Percentiles rank a stretch among this genome's conserved stretches.
These are phyloP conservation scores for Candida gorgasii DNA, from an alignment of 805 yeast genomes.

Conservation along the genomic window DNA sequence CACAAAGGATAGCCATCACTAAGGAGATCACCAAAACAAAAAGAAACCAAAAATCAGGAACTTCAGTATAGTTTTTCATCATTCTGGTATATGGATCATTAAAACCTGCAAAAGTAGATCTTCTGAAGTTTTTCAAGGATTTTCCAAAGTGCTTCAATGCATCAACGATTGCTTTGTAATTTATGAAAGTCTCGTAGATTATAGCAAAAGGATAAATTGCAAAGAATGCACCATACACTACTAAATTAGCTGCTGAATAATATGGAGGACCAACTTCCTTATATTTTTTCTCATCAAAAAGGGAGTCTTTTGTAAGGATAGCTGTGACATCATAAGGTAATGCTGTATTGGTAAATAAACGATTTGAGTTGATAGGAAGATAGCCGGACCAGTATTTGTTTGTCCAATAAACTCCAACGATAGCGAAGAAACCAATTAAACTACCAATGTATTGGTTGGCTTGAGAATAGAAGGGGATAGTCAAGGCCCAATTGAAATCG, in stretches of 20 bases:
- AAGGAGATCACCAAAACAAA: slow-evolving; percentile 27
- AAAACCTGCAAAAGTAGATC: slow-evolving; percentile 32
- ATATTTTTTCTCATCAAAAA: slow-evolving; percentile 26
- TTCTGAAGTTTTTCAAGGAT: slow-evolving; percentile 37
- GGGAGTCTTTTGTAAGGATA: slow-evolving; percentile 40
- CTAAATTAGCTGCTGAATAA: slow-evolving; percentile 31
- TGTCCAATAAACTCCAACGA: slow-evolving; percentile 24
- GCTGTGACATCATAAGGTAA: slow-evolving; percentile 41
- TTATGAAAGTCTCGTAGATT: slow-evolving; percentile 38
- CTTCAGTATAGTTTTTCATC: slow-evolving; percentile 36
- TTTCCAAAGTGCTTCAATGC: slow-evolving; percentile 14
- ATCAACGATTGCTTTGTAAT: slow-evolving; percentile 27
- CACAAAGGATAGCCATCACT: slow-evolving; percentile 34
- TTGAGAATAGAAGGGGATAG: slow-evolving; percentile 43
- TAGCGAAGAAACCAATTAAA: slow-evolving; percentile 18
- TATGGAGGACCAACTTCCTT: slow-evolving; percentile 31
- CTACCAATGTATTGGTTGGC: slow-evolving; percentile 22
- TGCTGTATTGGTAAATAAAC: slow-evolving; percentile 51
- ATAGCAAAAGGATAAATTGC: slow-evolving; percentile 35
- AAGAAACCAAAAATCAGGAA: slow-evolving; percentile 33
- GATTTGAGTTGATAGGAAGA: slow-evolving; percentile 43
- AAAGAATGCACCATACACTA: slow-evolving; percentile 29
- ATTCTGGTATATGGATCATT: slow-evolving; percentile 33
- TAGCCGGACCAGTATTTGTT: slow-evolving; percentile 27
- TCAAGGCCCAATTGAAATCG: slow-evolving; percentile 31